Conservation (phyloP, 2,329 filamentous ascomycete species). For the Ceratocystiopsis sp. region DNA sequence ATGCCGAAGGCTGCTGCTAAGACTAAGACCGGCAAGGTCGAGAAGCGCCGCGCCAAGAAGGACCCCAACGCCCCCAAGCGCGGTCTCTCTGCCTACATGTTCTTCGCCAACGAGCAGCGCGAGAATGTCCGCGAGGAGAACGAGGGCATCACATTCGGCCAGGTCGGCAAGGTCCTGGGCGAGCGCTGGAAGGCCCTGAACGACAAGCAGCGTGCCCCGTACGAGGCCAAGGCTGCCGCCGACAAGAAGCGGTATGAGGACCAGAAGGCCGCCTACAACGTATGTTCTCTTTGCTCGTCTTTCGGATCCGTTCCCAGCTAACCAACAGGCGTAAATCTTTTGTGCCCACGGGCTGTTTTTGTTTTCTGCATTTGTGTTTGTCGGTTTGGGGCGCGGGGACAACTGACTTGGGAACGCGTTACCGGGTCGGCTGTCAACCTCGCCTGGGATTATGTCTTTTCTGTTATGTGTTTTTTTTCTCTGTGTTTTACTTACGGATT, state of each 20-base stretch:
- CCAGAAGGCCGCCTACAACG: constrained; percentile 88
- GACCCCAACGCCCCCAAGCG: constrained; percentile 98
- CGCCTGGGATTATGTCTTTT: no score
- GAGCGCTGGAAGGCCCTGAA: constrained; percentile 96
- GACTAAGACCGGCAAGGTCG: constrained; percentile 33
- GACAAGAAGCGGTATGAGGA: constrained; percentile 99
- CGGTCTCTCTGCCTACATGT: constrained; percentile 99
- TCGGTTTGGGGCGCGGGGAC: constrained; percentile 19
- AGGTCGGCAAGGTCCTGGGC: constrained; percentile 95
- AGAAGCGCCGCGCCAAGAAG: constrained; percentile 43
- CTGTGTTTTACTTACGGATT: no score
- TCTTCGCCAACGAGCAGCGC: constrained; percentile 99
- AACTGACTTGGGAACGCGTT: no score
- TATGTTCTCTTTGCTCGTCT: constrained; percentile 28
- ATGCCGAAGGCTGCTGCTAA: constrained; percentile 45
- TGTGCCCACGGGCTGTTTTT: no score
- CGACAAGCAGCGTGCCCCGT: constrained; percentile 83
- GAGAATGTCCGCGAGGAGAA: constrained; percentile 98
- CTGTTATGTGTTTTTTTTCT: no score
- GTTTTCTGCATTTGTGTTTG: constrained; percentile 28
- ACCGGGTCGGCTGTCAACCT: no score
- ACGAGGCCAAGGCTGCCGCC: constrained; percentile 87
- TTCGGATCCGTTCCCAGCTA: not conserved
- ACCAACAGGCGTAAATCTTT: not conserved
- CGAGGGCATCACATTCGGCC: constrained; percentile 91